Base-by-base conservation (phyloP, 1,139 yeast genomes). In the Citeromyces hawaiiensis region DNA sequence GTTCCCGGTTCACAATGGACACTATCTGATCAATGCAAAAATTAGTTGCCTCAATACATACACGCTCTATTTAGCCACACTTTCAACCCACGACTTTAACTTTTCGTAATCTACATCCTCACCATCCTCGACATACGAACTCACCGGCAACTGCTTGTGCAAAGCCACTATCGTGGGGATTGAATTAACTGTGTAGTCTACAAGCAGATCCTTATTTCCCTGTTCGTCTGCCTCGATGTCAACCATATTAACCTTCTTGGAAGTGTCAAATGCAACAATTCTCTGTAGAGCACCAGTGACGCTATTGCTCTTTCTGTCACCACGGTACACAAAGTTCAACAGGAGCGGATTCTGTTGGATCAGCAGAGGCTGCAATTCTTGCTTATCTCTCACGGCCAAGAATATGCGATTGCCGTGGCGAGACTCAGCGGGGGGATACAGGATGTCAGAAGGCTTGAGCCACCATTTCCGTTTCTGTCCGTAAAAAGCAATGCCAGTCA, bases 121-220 rank as follows among this genome's bases (percentile, higher is more conserved):
- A 2, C 61, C 53, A 44, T 61, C 48, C 23, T 53, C 45, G 15
- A 53, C 36, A 45, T 64, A 78, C 40, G 63, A 59, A 42, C 70
- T 79, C 6, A 63, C 65, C 2, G 83, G 83, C 47, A 79, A 60
- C 39, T 83, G 87, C 42, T 81, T 80, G 44, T 71, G 64, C 40
- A 83, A 64, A 19, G 83, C 74, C 2, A 85, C 76, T 7, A 85
- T 60, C 0, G 79, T 68, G 2, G 94, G 94, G 4, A 83, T 64
- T 37, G 64, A 59, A 25, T 62, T 66, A 14, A 82, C 76, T 41
- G 67, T 74, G 52, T 80, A 83, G 35, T 77, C 68, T 33, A 67
- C 55, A 58, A 76, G 59, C 39, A 83, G 57, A 13, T 73, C 83
- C 40, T 70, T 65, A 11, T 79, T 76, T 3, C 72, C 86, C 9